Evolutionary conservation across 768 basidiomycete genomes (phyloP).

Genomic region (Pholiota microspora): DNA sequence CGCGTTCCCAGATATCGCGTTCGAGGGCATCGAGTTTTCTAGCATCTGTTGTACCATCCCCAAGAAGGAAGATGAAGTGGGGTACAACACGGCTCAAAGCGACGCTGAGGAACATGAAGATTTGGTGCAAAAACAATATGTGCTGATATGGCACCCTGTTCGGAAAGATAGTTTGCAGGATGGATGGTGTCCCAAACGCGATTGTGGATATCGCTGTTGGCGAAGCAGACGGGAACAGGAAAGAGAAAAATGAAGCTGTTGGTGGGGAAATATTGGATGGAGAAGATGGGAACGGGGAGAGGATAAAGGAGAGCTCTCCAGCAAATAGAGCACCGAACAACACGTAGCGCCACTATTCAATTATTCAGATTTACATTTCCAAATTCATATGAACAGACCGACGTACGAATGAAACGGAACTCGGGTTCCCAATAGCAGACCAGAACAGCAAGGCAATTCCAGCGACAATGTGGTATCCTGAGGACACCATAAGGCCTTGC

Average conservation of each 20-base stretch:
- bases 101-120: slow-evolving; percentile 72
- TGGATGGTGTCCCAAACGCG: slow-evolving; percentile 19
- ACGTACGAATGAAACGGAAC: slow-evolving; percentile 66
- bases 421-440: slow-evolving; percentile 58
- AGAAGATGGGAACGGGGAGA: slow-evolving; percentile 51
- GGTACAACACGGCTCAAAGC: slow-evolving; percentile 73
- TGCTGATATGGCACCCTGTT: slow-evolving; percentile 73
- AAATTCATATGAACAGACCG: slow-evolving; percentile 20
- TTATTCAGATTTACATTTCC: slow-evolving; percentile 1
- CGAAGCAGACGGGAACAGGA: slow-evolving; percentile 3
- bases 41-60: slow-evolving; percentile 9
- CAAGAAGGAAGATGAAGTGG: slow-evolving; percentile 48
- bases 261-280: slow-evolving; percentile 8
- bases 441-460: slow-evolving; percentile 57
- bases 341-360: slow-evolving; percentile 72
- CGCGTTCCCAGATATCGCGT: slow-evolving; percentile 41
- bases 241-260: neutral
- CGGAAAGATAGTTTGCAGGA: slow-evolving; percentile 49
- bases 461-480: slow-evolving; percentile 67
- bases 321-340: slow-evolving; percentile 62
- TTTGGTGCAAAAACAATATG: slow-evolving; percentile 70
- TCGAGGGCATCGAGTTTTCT: slow-evolving; percentile 31
- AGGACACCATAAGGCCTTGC: slow-evolving; percentile 59
- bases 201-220: slow-evolving; percentile 16
- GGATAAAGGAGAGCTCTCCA: slow-evolving; percentile 62